Base-by-base conservation (phyloP, 495 filamentous ascomycete species). In the Penicillium taxi region DNA sequence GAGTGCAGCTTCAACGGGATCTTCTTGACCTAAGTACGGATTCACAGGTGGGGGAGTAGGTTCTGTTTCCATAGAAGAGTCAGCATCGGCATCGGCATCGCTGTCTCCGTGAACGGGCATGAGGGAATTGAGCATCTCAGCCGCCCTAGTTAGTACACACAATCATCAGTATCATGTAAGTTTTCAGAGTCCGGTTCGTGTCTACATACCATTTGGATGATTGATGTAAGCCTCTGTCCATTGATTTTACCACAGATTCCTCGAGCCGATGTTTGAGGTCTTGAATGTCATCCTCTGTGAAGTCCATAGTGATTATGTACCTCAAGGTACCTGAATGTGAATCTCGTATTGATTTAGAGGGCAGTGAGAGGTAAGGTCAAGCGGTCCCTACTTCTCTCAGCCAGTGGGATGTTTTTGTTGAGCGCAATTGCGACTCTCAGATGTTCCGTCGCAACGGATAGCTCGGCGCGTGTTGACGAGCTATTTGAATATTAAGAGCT, bases 161-260 rank as follows among this genome's bases (percentile, higher is more conserved):
- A 20, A 25, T 39, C 15, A 22, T 51, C 15, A 51, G n/a, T n/a
- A n/a, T n/a, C n/a, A n/a, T n/a, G n/a, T n/a, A n/a, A n/a, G 35
- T 17, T 25, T 18, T 6, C 25, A 6, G 3, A 5, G 8, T 12
- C 1, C 9, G 9, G 20, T 14, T 12, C 11, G 0, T n/a, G 16
- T 6, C 1, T 1, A 22, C 48, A 27, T 74, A 96, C 91, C 93
- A 96, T 80, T 96, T 99, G 9, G 93, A 80, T 11, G 88, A 88
- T 46, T 96, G 88, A 58, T 95, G 96, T 2, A 99, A 75, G 65
- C 93, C 94, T 53, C 93, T 70, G 47, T 99, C 93, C 1, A 86
- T 91, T 67, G 87, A 96, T 52, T 87, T 86, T 2, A 94, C 72
- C 0, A 86, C 78, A 15, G 90, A 86, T 39, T 83, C 78, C 53